phyloP scores from a whole-genome alignment of 371 early-diverging fungal species.

The Mortierella sp. region DNA sequence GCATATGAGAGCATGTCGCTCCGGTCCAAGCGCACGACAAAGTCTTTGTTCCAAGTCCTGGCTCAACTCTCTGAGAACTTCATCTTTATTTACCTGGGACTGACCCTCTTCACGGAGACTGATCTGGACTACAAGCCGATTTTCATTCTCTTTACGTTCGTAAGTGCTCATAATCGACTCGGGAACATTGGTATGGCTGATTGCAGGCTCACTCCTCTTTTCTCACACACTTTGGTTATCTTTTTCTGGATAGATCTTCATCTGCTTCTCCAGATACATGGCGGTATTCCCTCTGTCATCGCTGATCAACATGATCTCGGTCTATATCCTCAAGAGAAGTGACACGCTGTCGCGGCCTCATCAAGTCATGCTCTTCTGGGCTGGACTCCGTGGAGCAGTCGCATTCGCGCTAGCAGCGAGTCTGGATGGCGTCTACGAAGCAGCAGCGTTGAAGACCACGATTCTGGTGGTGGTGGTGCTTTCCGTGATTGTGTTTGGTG shows the following conservation, averaged over 20 bases:
- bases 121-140: constrained; percentile 78
- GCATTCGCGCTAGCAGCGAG: constrained; percentile 93
- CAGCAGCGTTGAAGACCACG: constrained; percentile 82
- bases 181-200: neutral
- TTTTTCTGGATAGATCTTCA: constrained; percentile 58
- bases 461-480: constrained; percentile 91
- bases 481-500: constrained; percentile 90
- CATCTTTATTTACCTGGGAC: constrained; percentile 94
- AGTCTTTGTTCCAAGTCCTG: constrained; percentile 89
- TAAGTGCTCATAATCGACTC: constrained; percentile 36
- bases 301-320: constrained; percentile 77
- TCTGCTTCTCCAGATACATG: constrained; percentile 84
- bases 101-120: constrained; percentile 85
- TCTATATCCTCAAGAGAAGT: constrained; percentile 63
- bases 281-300: constrained; percentile 86
- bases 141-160: constrained; percentile 78
- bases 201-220: neutral
- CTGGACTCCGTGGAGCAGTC: constrained; percentile 95
- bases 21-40: constrained; percentile 80
- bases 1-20: constrained; percentile 89
- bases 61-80: constrained; percentile 93
- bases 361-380: constrained; percentile 95
- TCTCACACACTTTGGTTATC: neutral
- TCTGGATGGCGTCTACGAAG: constrained; percentile 72
- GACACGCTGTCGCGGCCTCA: constrained; percentile 82